Evolutionary conservation across 768 basidiomycete genomes (phyloP), one percentile per base, ranked within the genome.

Genomic region (Lepiota subincarnata): DNA sequence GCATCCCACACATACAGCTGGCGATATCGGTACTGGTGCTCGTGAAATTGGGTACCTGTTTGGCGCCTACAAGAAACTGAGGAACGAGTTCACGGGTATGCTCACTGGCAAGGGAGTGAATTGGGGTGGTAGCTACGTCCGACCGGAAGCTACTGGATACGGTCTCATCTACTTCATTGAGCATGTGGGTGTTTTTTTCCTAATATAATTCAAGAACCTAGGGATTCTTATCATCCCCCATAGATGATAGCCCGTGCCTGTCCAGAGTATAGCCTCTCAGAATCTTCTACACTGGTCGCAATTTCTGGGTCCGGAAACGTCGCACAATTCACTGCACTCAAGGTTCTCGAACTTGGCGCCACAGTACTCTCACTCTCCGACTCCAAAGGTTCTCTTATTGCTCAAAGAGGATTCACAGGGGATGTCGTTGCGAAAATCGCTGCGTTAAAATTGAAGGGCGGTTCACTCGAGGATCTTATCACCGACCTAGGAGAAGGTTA

Each of bases 21-120:
- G 82, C 40, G 81, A 88, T 62, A 88, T 89, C 57, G 87, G 87
- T 58, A 84, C 83, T 56, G 86, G 86, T 59, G 86, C 78, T 37
- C 77, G 87, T 55, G 87, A 89, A 70, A 81, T 88, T 58, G 87
- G 83, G 31, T 89, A 73, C 79, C 72, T 89, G 65, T 89, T 86
- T 62, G 86, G 87, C 60, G 84, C 84, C 28, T 89, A 89, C 78
- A 88, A 85, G 77, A 82, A 80, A 66, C 70, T 81, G 65, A 72
- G 77, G 58, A 87, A 88, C 68, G 84, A 88, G 72, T 88, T 80
- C 63, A 72, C 79, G 48, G 80, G 81, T 57, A 73, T 89, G 70
- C 76, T 89, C 59, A 89, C 86, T 35, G 86, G 86, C 13, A 87
- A 86, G 70, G 86, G 85, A 40, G 66, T 75, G 55, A 69, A 76